These are phyloP conservation scores for Oidium heveae DNA, from an alignment of 2,329 filamentous ascomycete species.

Conservation along the genomic window DNA sequence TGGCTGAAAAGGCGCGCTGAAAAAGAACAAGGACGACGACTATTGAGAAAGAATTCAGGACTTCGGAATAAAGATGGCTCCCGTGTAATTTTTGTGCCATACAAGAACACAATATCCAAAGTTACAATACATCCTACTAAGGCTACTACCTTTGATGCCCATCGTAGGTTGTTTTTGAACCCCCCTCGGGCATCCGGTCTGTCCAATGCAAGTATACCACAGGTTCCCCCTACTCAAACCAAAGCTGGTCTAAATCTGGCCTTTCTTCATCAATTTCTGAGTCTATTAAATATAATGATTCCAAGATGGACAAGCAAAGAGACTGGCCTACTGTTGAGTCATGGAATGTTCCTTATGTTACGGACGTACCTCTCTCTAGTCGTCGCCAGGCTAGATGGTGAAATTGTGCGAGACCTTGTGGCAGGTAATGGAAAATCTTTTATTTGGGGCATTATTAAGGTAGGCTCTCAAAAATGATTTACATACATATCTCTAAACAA, in stretches of 20 bases:
- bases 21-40: conserved; percentile 54
- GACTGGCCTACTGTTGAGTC: conserved; percentile 67
- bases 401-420: conserved; percentile 90
- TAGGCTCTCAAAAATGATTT: conserved; percentile 12
- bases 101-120: conserved; percentile 67
- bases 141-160: conserved; percentile 82
- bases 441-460: conserved; percentile 65
- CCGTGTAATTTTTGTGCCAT: conserved; percentile 82
- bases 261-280: conserved; percentile 90
- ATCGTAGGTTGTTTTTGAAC: conserved; percentile 76
- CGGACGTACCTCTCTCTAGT: conserved; percentile 85
- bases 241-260: conserved; percentile 89
- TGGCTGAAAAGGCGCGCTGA: conserved; percentile 52
- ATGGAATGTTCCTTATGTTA: conserved; percentile 71
- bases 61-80: conserved; percentile 85
- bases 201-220: conserved; percentile 33
- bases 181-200: conserved; percentile 64
- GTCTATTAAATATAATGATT: conserved; percentile 91
- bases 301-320: conserved; percentile 91
- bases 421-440: conserved; percentile 78
- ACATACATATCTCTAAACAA: not conserved
- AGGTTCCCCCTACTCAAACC: conserved; percentile 66
- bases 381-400: conserved; percentile 78
- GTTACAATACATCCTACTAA: conserved; percentile 83
- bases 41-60: conserved; percentile 79